Base-by-base conservation (phyloP, 352 stramenopile species). In the Globisporangium echinulatum region DNA sequence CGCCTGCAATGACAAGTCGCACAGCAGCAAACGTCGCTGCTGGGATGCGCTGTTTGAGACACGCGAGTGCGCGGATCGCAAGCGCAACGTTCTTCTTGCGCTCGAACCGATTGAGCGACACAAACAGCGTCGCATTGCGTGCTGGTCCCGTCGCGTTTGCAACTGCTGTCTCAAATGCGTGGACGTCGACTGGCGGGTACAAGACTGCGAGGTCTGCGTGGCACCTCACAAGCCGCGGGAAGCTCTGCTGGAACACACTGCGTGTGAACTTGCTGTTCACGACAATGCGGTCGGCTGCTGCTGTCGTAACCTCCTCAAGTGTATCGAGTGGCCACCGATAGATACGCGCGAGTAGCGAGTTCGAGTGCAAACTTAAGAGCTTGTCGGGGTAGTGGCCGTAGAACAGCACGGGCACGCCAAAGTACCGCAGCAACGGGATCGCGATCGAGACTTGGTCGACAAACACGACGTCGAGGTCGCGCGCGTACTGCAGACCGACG, bases 371-470 rank as follows among this genome's bases (percentile, higher is more conserved):
- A 43, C 79, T 94, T 11, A 99, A 82, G 40, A 99, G 77, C 66
- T 98, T 98, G 75, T 99, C 97, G 0, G 97, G 97, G 74, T 99
- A 99, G 67, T 99, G 97, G 66, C 96, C 98, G 72, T 99, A 99
- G 75, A 99, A 99, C 19, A 99, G 70, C 49, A 99, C 92, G 17
- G 85, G 81, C 44, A 87, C 87, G 54, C 77, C 74, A 38, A 90
- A 40, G 15, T 76, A 82, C 42, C 85, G 80, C 55, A 94, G 61
- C 57, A 94, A 80, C 19, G 85, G 82, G 51, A 94, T 78, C 39
- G 79, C 85, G 11, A 92, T 73, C 9, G 85, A 92, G 56, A 94
- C 79, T 59, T 94, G 85, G 61, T 94, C 85, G 51, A 92, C 81
- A 54, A 94, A 78, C 58, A 92, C 91, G 50, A 74, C 76, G 56